phyloP scores from a whole-genome alignment of 2,329 filamentous ascomycete species.

The Diaporthe destruens region DNA sequence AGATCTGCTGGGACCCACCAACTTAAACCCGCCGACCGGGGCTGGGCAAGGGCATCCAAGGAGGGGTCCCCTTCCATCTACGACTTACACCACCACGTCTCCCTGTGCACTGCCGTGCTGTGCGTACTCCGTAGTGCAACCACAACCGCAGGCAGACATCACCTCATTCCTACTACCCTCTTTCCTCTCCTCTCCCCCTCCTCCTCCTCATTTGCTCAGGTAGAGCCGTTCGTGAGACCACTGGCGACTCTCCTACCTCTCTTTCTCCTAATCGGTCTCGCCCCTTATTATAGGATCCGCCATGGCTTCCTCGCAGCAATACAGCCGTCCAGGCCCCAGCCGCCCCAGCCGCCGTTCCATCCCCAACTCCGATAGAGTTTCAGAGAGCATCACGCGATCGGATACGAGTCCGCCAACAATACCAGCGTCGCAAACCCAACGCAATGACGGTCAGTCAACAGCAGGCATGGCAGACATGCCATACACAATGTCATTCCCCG shows the following conservation, averaged over 20 bases:
- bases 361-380: slow-evolving; percentile 40
- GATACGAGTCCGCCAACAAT: slow-evolving; percentile 35
- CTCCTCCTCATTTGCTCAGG: not conserved
- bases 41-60: slow-evolving; percentile 20
- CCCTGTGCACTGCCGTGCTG: slow-evolving; percentile 12
- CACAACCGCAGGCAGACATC: slow-evolving; percentile 35
- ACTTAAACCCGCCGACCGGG: slow-evolving; percentile 13
- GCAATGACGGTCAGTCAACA: slow-evolving; percentile 51
- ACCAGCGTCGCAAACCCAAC: slow-evolving; percentile 45
- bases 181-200: slow-evolving; percentile 3
- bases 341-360: slow-evolving; percentile 38
- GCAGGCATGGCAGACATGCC: slow-evolving; percentile 10
- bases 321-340: slow-evolving; percentile 42
- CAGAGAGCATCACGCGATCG: slow-evolving; percentile 42
- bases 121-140: slow-evolving; percentile 9
- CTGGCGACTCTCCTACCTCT: slow-evolving; percentile 15
- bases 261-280: slow-evolving; percentile 5
- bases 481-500: not conserved
- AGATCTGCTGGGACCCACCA: slow-evolving; percentile 15
- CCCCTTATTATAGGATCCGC: slow-evolving; percentile 8
- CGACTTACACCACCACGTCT: slow-evolving; percentile 24
- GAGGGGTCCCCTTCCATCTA: slow-evolving; percentile 22
- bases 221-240: slow-evolving; percentile 2
- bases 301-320: slow-evolving; percentile 45
- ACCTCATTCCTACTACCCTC: slow-evolving; percentile 22